A percentile compares a stretch with the other conserved stretches of the same genome.
Evolutionary conservation across 768 basidiomycete genomes (phyloP).

Genomic region (Asterophora parasitica): DNA sequence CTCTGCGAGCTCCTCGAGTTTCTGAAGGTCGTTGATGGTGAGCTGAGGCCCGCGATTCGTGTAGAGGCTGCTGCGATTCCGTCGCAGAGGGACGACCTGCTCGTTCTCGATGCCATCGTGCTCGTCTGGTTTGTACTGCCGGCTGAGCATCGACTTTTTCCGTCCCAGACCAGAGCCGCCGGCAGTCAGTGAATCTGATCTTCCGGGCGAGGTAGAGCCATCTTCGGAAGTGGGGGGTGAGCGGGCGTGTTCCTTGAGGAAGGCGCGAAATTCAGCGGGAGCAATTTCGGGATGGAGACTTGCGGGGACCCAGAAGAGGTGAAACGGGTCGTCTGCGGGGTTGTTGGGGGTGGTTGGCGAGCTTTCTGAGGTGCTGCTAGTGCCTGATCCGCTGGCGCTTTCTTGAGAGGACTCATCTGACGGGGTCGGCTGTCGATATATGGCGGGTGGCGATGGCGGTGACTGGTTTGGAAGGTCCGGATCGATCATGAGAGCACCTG

Average conservation of each 20-base stretch:
- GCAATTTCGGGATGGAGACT: conserved; percentile 96
- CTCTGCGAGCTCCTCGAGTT: conserved; percentile 88
- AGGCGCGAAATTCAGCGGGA: conserved; percentile 90
- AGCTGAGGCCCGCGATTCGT: conserved; percentile 74
- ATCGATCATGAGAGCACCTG: conserved; percentile 81
- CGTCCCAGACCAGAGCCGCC: conserved; percentile 58
- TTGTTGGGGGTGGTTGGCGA: conserved; percentile 26
- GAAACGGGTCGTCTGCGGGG: conserved; percentile 71
- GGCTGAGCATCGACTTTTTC: conserved; percentile 90
- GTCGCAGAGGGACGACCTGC: conserved; percentile 59
- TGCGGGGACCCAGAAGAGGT: conserved; percentile 98
- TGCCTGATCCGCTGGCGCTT: conserved; percentile 21
- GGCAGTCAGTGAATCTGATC: conserved; percentile 42
- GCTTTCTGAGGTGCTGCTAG: conserved; percentile 21
- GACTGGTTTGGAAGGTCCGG: conserved; percentile 84
- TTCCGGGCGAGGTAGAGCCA: conserved; percentile 26
- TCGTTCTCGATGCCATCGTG: conserved; percentile 73
- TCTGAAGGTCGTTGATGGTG: conserved; percentile 91
- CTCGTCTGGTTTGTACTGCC: conserved; percentile 83
- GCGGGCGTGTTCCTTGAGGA: conserved; percentile 89
- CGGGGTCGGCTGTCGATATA: conserved; percentile 41
- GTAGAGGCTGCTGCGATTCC: conserved; percentile 66
- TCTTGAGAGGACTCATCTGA: conserved; percentile 21
- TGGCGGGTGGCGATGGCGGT: conserved; percentile 53
- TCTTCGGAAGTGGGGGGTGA: conserved; percentile 51